These are phyloP conservation scores for Chaetomium tenue DNA, from an alignment of 495 filamentous ascomycete species.

Conservation along the genomic window DNA sequence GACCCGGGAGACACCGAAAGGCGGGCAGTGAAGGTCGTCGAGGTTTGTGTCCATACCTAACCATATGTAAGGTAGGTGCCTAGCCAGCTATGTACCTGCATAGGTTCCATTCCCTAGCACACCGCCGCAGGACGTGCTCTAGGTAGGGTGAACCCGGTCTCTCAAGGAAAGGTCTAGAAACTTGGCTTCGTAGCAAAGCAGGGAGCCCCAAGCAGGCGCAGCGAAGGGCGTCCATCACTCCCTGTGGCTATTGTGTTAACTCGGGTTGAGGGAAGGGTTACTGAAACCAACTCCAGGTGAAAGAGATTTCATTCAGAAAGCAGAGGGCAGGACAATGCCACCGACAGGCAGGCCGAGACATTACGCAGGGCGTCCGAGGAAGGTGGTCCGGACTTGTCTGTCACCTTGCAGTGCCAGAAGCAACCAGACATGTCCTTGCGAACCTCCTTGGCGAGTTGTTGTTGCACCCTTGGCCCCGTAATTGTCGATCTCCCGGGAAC, in stretches of 20 bases:
- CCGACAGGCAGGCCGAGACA: constrained; percentile 22
- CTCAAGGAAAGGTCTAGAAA: neutral
- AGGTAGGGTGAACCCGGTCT: neutral
- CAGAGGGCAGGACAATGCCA: constrained; percentile 12
- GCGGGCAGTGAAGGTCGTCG: neutral
- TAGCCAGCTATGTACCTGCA: neutral
- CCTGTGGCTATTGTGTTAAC: neutral
- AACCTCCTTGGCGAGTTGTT: constrained; percentile 8
- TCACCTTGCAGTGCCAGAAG: neutral
- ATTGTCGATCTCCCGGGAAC: constrained; percentile 11
- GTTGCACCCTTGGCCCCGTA: constrained; percentile 5
- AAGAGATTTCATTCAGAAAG: neutral
- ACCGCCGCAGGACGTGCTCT: neutral
- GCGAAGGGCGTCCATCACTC: neutral
- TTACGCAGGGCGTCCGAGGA: constrained; percentile 7
- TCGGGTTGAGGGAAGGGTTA: neutral
- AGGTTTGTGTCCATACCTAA: neutral
- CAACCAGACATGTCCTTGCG: constrained; percentile 10
- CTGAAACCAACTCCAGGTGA: neutral
- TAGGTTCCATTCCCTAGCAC: neutral
- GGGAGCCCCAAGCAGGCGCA: neutral
- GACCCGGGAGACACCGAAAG: neutral
- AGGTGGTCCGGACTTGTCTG: neutral
- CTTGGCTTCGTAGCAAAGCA: neutral
- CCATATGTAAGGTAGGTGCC: too few relatives aligned